Conservation (phyloP, 495 filamentous ascomycete genomes). For the Hyaloscypha bicolor region DNA sequence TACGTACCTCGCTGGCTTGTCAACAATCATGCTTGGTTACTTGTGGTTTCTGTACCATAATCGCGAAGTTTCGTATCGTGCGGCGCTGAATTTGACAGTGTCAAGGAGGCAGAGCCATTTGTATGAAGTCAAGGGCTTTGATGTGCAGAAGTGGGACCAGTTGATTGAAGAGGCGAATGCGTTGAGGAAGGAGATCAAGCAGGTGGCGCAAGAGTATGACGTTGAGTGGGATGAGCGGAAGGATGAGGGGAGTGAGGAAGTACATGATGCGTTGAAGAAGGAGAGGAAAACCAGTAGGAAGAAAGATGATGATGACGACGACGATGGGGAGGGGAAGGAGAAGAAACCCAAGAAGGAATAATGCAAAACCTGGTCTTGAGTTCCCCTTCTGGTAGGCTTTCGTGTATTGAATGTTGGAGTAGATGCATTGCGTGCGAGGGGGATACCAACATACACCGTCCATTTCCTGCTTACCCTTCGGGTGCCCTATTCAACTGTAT, state of each 20-base stretch:
- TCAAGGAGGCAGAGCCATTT: slow-evolving; percentile 74
- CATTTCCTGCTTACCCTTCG: neutral
- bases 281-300: slow-evolving; percentile 52
- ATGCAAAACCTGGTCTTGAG: neutral
- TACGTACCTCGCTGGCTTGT: slow-evolving; percentile 82
- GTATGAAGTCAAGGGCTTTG: slow-evolving; percentile 75
- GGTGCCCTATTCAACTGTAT: neutral
- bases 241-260: slow-evolving; percentile 75
- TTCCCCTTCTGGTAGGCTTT: too few relatives aligned
- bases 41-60: slow-evolving; percentile 95
- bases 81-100: slow-evolving; percentile 84
- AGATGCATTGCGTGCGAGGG: neutral
- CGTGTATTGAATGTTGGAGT: neutral
- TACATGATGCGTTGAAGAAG: slow-evolving; percentile 69
- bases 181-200: slow-evolving; percentile 77
- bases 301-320: slow-evolving; percentile 42
- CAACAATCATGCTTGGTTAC: slow-evolving; percentile 85
- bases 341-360: slow-evolving; percentile 40
- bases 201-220: slow-evolving; percentile 84
- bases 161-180: slow-evolving; percentile 82
- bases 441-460: neutral
- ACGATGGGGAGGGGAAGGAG: slow-evolving; percentile 39
- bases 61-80: slow-evolving; percentile 82
- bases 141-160: slow-evolving; percentile 73
- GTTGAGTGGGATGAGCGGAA: slow-evolving; percentile 88